Evolutionary conservation across 1,139 yeast genomes (phyloP), one percentile per base, ranked within the genome.

Genomic region (Wickerhamomyces sp.): DNA sequence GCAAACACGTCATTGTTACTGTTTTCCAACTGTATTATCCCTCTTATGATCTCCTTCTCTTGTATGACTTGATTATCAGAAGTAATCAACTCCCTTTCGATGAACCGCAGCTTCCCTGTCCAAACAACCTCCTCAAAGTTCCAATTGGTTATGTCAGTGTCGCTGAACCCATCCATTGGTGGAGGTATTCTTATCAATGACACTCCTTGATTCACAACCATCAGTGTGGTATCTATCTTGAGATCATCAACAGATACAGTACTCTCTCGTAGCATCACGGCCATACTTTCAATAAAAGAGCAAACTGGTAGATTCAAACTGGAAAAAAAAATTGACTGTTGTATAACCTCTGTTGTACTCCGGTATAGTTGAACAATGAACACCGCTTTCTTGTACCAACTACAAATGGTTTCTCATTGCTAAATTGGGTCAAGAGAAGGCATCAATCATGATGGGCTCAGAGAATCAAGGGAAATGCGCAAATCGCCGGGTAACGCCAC

Each of bases 111-210:
- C 7, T 59, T 42, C 6, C 74, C 74, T 5, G 46, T 45, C 71
- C 73, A 69, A n/a, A 69, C 53, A 3, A 67, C 63, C n/a, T 58
- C 58, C 13, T 56, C 55, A 14, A 63, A 60, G 36, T 63, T 61
- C 73, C 73, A 68, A 8, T 58, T 59, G 3, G 57, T 48, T 3
- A 69, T 66, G 42, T 54, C 55, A 41, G 31, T 23, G 6, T 6
- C 14, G 37, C 27, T 63, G 29, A 50, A 38, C 13, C 50, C 29
- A 27, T 40, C 14, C 58, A 45, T 8, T 8, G 72, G 72, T 7
- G 73, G 72, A 5, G 61, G 60, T 9, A 57, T 51, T 36, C 45
- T 26, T n/a, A 56, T 36, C 5, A 55, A 43, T 36, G 40, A 31
- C 6, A 45, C 39, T 23, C 36, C 18, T 2, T 33, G 32, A 4